Evolutionary conservation across 768 basidiomycete species (phyloP), one percentile per base, ranked within the genome.

Genomic region (Boletus rex-veris): DNA sequence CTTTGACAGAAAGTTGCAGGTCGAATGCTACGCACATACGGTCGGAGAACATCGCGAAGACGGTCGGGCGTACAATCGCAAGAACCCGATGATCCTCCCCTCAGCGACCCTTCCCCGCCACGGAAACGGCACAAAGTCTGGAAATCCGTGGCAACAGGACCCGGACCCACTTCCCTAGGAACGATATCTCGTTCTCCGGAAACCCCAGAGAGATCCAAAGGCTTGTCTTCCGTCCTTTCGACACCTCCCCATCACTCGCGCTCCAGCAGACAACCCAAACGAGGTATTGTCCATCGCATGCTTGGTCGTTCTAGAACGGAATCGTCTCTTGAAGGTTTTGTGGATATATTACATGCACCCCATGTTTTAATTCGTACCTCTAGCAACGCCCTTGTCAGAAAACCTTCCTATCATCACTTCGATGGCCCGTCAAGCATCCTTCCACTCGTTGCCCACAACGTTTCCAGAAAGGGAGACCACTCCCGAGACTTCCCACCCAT

Each of bases 281-380:
- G 80, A 74, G 51, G 56, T 41, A 66, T 89, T 6, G 78, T 85
- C 11, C 84, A 82, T 52, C 84, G 87, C 19, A 90, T 90, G 88
- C 80, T 90, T 2, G 77, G 78, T 9, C 79, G 87, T 1, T 83
- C 86, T 12, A 80, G 75, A 52, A 89, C 87, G 0, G 86, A 86
- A 26, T 74, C 83, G 1, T 79, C 78, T 5, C 62, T 81, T 45
- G 74, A 74, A 55, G 48, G 63, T 64, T 9, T 2, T 8, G 18
- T 41, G 7, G 6, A 2, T 24, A 16, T 16, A 26, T 45, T 26
- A 9, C 6, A 7, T 18, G 3, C 18, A 37, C 16, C 4, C 21
- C 43, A 7, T 5, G 4, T 43, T 37, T 16, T 49, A 33, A 51
- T 18, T 19, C 26, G 16, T n/a, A 18, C 26, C 18, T 24, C 12